Conservation (phyloP, 2,329 filamentous ascomycete species). For the Colletotrichum acutatum region DNA sequence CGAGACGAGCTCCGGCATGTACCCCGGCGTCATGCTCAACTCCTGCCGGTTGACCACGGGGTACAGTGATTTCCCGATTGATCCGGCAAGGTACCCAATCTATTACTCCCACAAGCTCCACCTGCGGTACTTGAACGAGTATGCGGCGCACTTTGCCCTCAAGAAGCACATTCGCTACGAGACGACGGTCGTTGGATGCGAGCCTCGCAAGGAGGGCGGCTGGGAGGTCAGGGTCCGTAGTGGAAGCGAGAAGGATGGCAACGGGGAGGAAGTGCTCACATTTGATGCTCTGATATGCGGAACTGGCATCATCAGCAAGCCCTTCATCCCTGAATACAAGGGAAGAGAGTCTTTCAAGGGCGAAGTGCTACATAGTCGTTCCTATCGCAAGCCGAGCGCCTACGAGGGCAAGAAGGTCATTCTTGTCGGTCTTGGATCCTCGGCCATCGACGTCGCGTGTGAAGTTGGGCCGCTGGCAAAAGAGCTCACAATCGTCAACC, state of each 20-base stretch:
- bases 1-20: slow-evolving; percentile 47
- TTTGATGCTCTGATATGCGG: slow-evolving; percentile 51
- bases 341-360: slow-evolving; percentile 46
- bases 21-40: slow-evolving; percentile 49
- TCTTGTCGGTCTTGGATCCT: slow-evolving; percentile 50
- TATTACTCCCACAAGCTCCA: slow-evolving; percentile 49
- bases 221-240: slow-evolving; percentile 44
- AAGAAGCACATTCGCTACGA: slow-evolving; percentile 46
- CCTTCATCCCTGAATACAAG: slow-evolving; percentile 44
- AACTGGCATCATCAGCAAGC: slow-evolving; percentile 45
- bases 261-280: slow-evolving; percentile 35
- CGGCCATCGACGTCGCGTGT: slow-evolving; percentile 51
- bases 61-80: slow-evolving; percentile 53
- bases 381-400: slow-evolving; percentile 46
- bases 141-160: slow-evolving; percentile 49
- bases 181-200: slow-evolving; percentile 46
- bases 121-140: slow-evolving; percentile 48
- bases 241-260: slow-evolving; percentile 10
- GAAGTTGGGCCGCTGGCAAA: slow-evolving; percentile 47
- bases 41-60: slow-evolving; percentile 50
- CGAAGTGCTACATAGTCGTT: slow-evolving; percentile 49
- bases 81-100: slow-evolving; percentile 49
- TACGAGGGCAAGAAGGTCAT: slow-evolving; percentile 51
- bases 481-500: slow-evolving; percentile 50
- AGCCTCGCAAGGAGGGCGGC: slow-evolving; percentile 39